Evolutionary conservation across 1,139 yeast species (phyloP), one percentile per base, ranked within the genome.

Genomic region (Arxiozyma slooffiae): DNA sequence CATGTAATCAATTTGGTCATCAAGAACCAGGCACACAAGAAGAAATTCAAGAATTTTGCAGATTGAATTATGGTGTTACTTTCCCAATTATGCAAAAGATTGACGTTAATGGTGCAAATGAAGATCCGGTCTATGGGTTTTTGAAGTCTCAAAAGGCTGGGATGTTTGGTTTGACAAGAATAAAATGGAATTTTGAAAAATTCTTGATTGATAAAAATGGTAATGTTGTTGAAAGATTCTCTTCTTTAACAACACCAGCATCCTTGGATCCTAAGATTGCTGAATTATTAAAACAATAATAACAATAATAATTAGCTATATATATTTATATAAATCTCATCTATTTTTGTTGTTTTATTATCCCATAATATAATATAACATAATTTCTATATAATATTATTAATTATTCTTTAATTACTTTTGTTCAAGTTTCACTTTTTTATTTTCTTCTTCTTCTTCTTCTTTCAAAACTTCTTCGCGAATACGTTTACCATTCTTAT

Each of bases 141-240:
- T 77, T 92, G 67, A 92, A 92, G 74, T 50, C 53, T 22, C 64
- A 68, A 50, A 74, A 74, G 53, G 57, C 80, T 9, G 95, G 94
- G 21, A 59, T 78, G 16, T 68, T 89, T 46, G 96, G 96, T 17
- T 81, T 88, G 67, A 76, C 74, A 54, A 92, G 95, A 34, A 78
- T 90, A 60, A 81, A 86, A 67, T 92, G 97, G 98, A 92, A 92
- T 72, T 92, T 90, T 66, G 97, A 90, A 68, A 92, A 92, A 73
- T 92, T 92, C 71, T 62, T 92, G 49, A 67, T 92, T 50, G 82
- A 82, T 66, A 76, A 76, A 60, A 62, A 79, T 2, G 98, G 98
- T 48, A 66, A 77, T 1, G 96, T 89, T 43, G 79, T 78, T 45
- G 75, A 74, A 52, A 78, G 98, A 64, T 86, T 76, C 69, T 76